Evolutionary conservation across 192 early-diverging fungal species (phyloP).

Genomic region (Rhizoclosmatium globosum): DNA sequence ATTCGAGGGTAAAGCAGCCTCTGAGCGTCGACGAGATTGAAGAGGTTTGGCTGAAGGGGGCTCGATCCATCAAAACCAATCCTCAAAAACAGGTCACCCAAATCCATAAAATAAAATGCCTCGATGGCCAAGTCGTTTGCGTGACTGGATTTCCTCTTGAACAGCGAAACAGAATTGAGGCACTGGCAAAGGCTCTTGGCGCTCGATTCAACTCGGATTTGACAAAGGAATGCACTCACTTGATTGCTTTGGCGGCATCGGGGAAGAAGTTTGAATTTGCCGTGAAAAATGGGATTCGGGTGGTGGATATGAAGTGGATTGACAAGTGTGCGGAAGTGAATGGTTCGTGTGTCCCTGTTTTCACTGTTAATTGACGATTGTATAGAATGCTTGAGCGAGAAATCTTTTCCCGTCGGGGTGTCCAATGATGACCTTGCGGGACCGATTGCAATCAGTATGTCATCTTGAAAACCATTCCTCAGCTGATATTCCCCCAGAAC

Average conservation of each 20-base stretch:
- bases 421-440: neutral
- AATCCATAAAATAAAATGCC: slow-evolving; percentile 10
- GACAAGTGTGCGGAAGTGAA: slow-evolving; percentile 15
- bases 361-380: neutral
- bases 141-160: slow-evolving; percentile 19
- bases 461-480: no score
- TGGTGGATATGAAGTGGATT: slow-evolving; percentile 43
- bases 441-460: no score
- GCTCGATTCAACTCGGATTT: slow-evolving; percentile 35
- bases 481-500: no score
- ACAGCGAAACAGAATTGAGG: slow-evolving; percentile 1
- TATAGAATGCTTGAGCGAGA: neutral
- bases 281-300: slow-evolving; percentile 23
- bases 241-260: slow-evolving; percentile 25
- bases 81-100: slow-evolving; percentile 20
- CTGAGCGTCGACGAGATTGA: slow-evolving; percentile 11
- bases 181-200: slow-evolving; percentile 7
- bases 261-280: slow-evolving; percentile 49
- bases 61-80: slow-evolving; percentile 1
- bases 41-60: slow-evolving; percentile 1
- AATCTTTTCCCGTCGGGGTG: neutral
- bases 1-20: neutral
- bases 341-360: slow-evolving; percentile 8
- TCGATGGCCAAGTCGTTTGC: slow-evolving; percentile 11
- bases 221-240: slow-evolving; percentile 42